Evolutionary conservation across 371 early-diverging fungal species (phyloP).

Genomic region (Chytridiales sp.): DNA sequence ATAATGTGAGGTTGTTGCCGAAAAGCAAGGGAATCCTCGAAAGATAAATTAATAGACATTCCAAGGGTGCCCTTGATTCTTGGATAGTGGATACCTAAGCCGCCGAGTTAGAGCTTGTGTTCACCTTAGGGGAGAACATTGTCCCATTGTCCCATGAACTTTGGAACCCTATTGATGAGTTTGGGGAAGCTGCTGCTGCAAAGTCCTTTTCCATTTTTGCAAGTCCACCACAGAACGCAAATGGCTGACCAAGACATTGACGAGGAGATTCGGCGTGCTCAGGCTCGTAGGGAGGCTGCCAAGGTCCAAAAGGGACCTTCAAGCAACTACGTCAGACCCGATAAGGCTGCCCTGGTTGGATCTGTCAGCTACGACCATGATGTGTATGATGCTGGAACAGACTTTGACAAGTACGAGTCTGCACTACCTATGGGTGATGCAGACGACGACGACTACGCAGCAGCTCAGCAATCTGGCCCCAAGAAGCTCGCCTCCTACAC

Average conservation of each 20-base stretch:
- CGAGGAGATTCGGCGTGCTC: conserved; percentile 61
- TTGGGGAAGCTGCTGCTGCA: too few species aligned
- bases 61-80: too few species aligned
- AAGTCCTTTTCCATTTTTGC: not conserved
- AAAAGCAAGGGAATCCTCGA: too few species aligned
- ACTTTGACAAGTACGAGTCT: conserved; percentile 71
- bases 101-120: too few species aligned
- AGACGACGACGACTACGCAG: conserved; percentile 56
- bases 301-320: conserved; percentile 47
- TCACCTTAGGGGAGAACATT: too few species aligned
- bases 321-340: conserved; percentile 31
- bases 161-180: too few species aligned
- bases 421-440: conserved; percentile 61
- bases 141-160: too few species aligned
- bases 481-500: conserved; percentile 65
- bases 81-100: too few species aligned
- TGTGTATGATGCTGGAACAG: conserved; percentile 66
- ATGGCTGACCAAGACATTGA: conserved; percentile 49
- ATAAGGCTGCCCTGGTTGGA: conserved; percentile 37
- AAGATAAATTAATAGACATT: too few species aligned
- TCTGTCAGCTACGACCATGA: conserved; percentile 77
- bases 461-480: not conserved
- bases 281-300: conserved; percentile 49
- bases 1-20: too few species aligned
- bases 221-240: conserved; percentile 40